Base-by-base conservation (phyloP, 371 early-diverging fungal genomes). In the Lichtheimia corymbifera region DNA sequence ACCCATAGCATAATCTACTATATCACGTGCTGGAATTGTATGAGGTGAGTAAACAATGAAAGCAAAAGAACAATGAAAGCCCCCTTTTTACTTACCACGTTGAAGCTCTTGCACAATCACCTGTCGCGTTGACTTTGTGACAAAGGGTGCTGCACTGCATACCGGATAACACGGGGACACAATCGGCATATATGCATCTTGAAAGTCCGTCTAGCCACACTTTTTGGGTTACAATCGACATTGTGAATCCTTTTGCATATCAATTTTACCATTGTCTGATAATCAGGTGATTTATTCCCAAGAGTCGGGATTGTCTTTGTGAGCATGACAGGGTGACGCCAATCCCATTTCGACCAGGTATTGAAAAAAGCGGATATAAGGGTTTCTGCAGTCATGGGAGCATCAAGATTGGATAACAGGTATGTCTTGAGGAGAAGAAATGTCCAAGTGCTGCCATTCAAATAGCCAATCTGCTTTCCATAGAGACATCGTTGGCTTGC, bases 81-180 rank as follows among this genome's bases (percentile, higher is more conserved):
- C 17, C 17, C 0, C 14, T 47, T 17, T 22, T 2, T 14, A 13
- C 18, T 7, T 20, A 61, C 61, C 62, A 30, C 55, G n/a, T 30
- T 42, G 18, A 7, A 77, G 57, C 44, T 80, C 80, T 40, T 59
- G n/a, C 6, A 53, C 58, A 15, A 80, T 59, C 0, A 77, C 60
- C 18, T 58, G 59, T 4, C 62, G 50, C 0, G 75, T 80, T 1
- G 77, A 73, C 14, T 54, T 53, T 1, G 73, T 80, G 2, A 72
- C 77, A 52, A 66, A 70, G 11, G 75, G 75, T 5, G 77, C 64
- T 0, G 67, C 59, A 44, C 53, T 73, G 28, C 64, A 58, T 1
- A 73, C 73, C 5, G 80, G 80, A 27, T 73, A 71, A 45, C 80
- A 80, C 0, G 80, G 80, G 17, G 80, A 69, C 4, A 80, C 61